Evolutionary conservation across 2,329 filamentous ascomycete genomes (phyloP).

Genomic region (Sporothrix protearum): DNA sequence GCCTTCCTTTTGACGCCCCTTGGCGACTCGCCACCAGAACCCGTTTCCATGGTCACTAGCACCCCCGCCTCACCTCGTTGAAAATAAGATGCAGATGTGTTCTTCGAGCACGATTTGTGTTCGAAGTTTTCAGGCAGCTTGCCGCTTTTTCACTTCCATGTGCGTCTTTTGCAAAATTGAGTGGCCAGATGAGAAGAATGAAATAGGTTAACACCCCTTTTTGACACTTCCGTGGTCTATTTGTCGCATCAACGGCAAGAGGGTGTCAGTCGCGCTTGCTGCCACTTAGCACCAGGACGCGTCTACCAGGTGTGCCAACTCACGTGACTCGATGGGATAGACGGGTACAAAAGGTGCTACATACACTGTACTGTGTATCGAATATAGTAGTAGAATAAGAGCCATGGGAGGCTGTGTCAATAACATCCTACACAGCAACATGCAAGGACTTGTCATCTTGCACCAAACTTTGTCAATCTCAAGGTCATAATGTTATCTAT

Average conservation of each 20-base stretch:
- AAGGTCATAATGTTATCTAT: too few relatives aligned
- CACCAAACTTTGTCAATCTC: too few relatives aligned
- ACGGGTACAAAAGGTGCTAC: neutral
- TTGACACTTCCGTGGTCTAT: neutral
- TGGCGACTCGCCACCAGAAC: neutral
- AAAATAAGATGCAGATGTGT: neutral
- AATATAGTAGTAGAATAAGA: neutral
- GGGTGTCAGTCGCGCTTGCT: neutral
- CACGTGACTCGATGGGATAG: constrained; percentile 30
- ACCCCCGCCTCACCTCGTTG: neutral
- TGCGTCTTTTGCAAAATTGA: neutral
- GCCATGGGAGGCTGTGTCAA: too few relatives aligned
- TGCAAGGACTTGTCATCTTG: too few relatives aligned
- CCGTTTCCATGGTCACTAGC: constrained; percentile 22
- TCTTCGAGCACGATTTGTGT: neutral
- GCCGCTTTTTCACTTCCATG: neutral
- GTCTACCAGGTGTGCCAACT: neutral
- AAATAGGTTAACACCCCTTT: neutral
- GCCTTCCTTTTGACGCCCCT: constrained; percentile 25
- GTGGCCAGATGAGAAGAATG: too few relatives aligned
- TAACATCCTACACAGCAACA: too few relatives aligned
- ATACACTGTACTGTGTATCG: neutral
- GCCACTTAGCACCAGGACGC: neutral
- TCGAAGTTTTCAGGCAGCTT: too few relatives aligned
- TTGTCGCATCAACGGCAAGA: neutral